Evolutionary conservation across 139 green algal species (phyloP).

Genomic region (Volvox reticuliferus): DNA sequence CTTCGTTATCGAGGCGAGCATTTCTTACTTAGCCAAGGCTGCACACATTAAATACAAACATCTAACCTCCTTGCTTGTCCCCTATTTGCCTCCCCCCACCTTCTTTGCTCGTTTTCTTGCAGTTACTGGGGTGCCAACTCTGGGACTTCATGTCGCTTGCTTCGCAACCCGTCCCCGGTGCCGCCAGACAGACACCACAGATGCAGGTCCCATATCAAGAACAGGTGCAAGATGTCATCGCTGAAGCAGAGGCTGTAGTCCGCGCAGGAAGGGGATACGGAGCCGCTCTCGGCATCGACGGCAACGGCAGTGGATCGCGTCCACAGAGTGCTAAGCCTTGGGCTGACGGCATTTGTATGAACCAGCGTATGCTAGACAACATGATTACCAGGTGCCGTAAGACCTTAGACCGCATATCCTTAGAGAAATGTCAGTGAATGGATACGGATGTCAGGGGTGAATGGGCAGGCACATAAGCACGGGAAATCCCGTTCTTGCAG

Average conservation of each 20-base stretch:
- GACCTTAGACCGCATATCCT: background rate
- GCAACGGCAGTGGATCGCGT: background rate
- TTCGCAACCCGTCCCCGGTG: background rate
- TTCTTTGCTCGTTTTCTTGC: background rate
- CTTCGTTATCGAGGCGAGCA: too few species aligned
- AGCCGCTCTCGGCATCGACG: background rate
- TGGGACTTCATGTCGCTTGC: background rate
- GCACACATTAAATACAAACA: too few species aligned
- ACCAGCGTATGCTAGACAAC: background rate
- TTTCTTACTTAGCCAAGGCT: too few species aligned
- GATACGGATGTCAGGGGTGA: too few species aligned
- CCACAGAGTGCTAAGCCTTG: background rate
- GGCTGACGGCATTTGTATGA: background rate
- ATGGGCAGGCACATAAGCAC: too few species aligned
- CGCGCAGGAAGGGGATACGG: background rate
- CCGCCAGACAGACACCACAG: background rate
- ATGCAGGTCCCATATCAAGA: background rate
- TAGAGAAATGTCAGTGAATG: background rate
- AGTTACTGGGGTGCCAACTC: background rate
- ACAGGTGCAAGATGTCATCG: background rate
- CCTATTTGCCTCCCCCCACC: too few species aligned
- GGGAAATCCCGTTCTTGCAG: too few species aligned
- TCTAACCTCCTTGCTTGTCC: too few species aligned
- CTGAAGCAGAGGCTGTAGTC: conserved; percentile 1
- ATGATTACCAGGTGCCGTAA: conserved; percentile 13